Evolutionary conservation across 768 basidiomycete species (phyloP), one percentile per base, ranked within the genome.

Genomic region (Mycena haematopus): DNA sequence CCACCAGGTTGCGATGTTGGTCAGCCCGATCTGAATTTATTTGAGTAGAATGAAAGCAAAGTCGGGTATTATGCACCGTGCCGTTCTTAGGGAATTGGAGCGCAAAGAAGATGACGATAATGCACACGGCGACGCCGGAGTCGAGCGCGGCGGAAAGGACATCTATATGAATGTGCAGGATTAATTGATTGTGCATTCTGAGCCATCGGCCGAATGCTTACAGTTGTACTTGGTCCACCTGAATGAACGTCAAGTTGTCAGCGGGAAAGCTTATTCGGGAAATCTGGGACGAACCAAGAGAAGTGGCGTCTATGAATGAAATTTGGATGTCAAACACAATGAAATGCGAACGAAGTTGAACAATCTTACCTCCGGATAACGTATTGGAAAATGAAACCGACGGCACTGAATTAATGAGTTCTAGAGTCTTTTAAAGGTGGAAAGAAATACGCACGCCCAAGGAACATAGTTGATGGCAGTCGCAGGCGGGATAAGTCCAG

Each of bases 401-500:
- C 81, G 53, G 79, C 72, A 47, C 77, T 76, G 31, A 19, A 27
- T 27, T 24, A 19, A 2, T 65, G 42, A 66, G 47, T 31, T 33
- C 21, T 27, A 4, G 4, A 35, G 1, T 9, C 25, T n/a, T n/a
- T 19, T 6, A 2, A 22, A 8, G 15, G 45, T n/a, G 31, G 19
- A 2, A 7, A 42, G 11, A 7, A 14, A 57, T 24, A 72, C 78
- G 69, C 55, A 77, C 62, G 82, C 84, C 89, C 89, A 93, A 1
- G 89, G 86, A 5, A 92, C 80, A 68, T 89, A 95, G 75, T 96
- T 95, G 67, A 92, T 79, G 1, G 90, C 90, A 0, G 87, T 91
- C 10, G 92, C 92, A 4, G 93, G 92, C 0, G 93, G 93, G 31
- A 94, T 90, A 58, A 79, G 78, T 21, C 78, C 75, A 5, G 86